Evolutionary conservation across 805 yeast genomes (phyloP).

Genomic region (Candida sphagnicola): DNA sequence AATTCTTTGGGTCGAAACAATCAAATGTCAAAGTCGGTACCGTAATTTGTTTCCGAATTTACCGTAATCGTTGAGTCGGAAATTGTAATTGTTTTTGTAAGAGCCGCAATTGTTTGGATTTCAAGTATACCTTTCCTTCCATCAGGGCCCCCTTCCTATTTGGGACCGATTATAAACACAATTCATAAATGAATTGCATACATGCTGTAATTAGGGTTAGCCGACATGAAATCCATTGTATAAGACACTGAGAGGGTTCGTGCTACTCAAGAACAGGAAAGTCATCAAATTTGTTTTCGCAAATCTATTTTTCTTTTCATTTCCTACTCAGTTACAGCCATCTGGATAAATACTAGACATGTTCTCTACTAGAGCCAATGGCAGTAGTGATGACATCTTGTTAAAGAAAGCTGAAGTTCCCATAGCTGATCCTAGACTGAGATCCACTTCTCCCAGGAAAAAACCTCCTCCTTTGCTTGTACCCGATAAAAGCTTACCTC

Average conservation of each 20-base stretch:
- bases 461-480: conserved; percentile 15
- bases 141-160: conserved; percentile 7
- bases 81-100: too few species aligned
- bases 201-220: background rate
- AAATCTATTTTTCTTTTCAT: too few species aligned
- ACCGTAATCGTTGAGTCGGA: too few species aligned
- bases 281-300: background rate
- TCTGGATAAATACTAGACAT: background rate
- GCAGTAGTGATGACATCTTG: conserved; percentile 1
- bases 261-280: background rate
- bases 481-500: conserved; percentile 17
- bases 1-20: too few species aligned
- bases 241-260: background rate
- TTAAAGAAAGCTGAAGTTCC: background rate
- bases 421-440: conserved; percentile 18
- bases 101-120: too few species aligned
- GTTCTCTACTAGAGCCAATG: conserved; percentile 1
- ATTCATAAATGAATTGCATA: background rate
- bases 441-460: conserved; percentile 34
- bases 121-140: too few species aligned
- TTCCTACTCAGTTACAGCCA: background rate
- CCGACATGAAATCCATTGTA: background rate
- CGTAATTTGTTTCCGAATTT: too few species aligned
- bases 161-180: conserved; percentile 12
- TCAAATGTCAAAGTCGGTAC: too few species aligned